A percentile compares a stretch with the other conserved stretches of the same genome.
phyloP scores from a whole-genome alignment of 306 rosid species.

The Prunus armeniaca region DNA sequence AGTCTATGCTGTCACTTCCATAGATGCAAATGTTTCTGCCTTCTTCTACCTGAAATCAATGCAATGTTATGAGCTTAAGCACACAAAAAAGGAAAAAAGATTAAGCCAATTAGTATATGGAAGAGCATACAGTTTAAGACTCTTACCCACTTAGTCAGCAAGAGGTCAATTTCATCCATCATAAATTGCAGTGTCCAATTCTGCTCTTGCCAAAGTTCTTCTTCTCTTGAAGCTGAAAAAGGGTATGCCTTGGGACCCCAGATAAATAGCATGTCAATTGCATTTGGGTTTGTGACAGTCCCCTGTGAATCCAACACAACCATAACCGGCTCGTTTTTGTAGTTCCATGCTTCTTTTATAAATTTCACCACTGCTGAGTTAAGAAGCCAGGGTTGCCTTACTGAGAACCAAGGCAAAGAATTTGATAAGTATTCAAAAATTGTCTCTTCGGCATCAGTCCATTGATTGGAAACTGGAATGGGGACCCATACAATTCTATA shows the following conservation, averaged over 20 bases:
- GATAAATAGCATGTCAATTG: conserved; percentile 45
- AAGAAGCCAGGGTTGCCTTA: conserved; percentile 49
- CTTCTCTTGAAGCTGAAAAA: conserved; percentile 49
- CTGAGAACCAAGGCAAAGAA: conserved; percentile 50
- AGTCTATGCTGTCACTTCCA: conserved; percentile 46
- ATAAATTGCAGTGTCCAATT: conserved; percentile 48
- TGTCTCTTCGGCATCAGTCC: conserved; percentile 53
- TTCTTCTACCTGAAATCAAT: conserved; percentile 47
- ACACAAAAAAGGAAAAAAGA: neutral
- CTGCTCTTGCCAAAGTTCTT: conserved; percentile 51
- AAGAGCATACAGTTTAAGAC: neutral
- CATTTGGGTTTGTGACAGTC: conserved; percentile 42
- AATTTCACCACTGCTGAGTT: conserved; percentile 37
- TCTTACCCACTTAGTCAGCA: conserved; percentile 54
- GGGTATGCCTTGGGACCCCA: conserved; percentile 56
- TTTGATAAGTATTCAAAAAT: conserved; percentile 39
- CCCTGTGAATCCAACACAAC: conserved; percentile 58
- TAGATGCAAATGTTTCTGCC: conserved; percentile 51
- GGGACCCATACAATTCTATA: conserved; percentile 65
- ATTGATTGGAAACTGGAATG: conserved; percentile 43
- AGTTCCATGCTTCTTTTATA: conserved; percentile 50
- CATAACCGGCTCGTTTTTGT: conserved; percentile 40
- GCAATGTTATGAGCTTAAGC: conserved; percentile 6
- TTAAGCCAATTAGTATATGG: neutral
- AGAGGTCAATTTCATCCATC: conserved; percentile 38